Conservation (phyloP, 495 filamentous ascomycete species). For the Hypomontagnella submonticulosa region DNA sequence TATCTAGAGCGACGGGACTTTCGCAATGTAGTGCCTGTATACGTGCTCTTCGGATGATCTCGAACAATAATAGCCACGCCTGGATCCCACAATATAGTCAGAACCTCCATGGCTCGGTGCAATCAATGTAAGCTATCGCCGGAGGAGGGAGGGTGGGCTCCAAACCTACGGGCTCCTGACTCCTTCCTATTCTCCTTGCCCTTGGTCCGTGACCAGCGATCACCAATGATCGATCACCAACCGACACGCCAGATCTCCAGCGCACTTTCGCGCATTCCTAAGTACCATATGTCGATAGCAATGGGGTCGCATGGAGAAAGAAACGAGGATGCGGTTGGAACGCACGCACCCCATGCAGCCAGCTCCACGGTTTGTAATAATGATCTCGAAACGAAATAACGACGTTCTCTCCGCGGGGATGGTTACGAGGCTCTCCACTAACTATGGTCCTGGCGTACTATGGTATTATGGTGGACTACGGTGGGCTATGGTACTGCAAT, state of each 20-base stretch:
- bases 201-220: slow-evolving; percentile 19
- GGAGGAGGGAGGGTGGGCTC: slow-evolving; percentile 9
- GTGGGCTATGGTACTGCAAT: slow-evolving; percentile 2
- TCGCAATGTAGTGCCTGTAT: slow-evolving; percentile 11
- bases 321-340: slow-evolving; percentile 11
- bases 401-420: slow-evolving; percentile 14
- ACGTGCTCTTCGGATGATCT: slow-evolving; percentile 8
- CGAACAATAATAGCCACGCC: slow-evolving; percentile 1
- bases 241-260: slow-evolving; percentile 26
- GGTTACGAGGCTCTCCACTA: not conserved
- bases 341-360: slow-evolving; percentile 4
- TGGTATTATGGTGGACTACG: too few species aligned
- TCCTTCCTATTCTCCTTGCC: slow-evolving; percentile 4
- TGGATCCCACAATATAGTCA: slow-evolving; percentile 7
- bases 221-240: not conserved
- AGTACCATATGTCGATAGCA: slow-evolving; percentile 7
- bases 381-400: slow-evolving; percentile 11
- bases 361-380: slow-evolving; percentile 11
- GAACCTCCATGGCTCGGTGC: slow-evolving; percentile 19
- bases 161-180: slow-evolving; percentile 16
- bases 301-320: slow-evolving; percentile 5
- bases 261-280: slow-evolving; percentile 5
- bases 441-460: too few species aligned
- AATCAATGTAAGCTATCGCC: slow-evolving; percentile 15
- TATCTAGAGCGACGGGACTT: not conserved